These are phyloP conservation scores for Mycena amicta DNA, from an alignment of 768 basidiomycete genomes.

Conservation along the genomic window DNA sequence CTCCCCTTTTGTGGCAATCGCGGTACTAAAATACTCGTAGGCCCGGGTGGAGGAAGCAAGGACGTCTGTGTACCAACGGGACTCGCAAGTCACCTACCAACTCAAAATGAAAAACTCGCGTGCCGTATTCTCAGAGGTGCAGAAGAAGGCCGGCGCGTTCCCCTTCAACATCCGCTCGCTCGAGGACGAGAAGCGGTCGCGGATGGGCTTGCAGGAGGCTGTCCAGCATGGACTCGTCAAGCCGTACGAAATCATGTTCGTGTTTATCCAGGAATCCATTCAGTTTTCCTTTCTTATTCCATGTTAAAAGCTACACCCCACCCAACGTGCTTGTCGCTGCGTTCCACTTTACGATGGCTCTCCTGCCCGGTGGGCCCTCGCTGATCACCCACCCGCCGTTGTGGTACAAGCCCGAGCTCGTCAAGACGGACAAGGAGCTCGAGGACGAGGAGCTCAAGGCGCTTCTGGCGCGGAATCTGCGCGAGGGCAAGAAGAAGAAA, in stretches of 20 bases:
- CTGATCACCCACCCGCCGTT: constrained; percentile 85
- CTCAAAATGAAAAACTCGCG: constrained; percentile 98
- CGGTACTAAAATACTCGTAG: constrained; percentile 55
- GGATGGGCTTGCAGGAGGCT: constrained; percentile 95
- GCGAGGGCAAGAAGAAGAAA: constrained; percentile 93
- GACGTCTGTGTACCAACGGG: constrained; percentile 92
- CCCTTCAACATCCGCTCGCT: constrained; percentile 94
- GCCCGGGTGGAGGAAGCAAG: constrained; percentile 87
- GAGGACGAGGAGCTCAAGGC: constrained; percentile 86
- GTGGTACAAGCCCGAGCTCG: constrained; percentile 92
- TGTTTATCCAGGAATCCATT: no score
- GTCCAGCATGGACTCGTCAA: constrained; percentile 92
- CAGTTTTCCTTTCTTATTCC: neutral
- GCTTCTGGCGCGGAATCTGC: constrained; percentile 73
- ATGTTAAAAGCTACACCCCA: constrained; percentile 64
- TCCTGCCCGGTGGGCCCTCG: constrained; percentile 85
- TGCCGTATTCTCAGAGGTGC: constrained; percentile 94
- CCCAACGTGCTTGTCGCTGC: constrained; percentile 85
- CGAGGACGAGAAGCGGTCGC: constrained; percentile 94
- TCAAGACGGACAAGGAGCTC: constrained; percentile 88
- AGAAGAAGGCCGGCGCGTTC: constrained; percentile 97
- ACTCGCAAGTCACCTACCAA: constrained; percentile 85
- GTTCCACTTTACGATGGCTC: constrained; percentile 96
- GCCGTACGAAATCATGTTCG: constrained; percentile 92
- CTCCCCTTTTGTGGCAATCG: constrained; percentile 3